Conservation (phyloP, 2,329 filamentous ascomycete genomes). For the Monosporascus ibericus region DNA sequence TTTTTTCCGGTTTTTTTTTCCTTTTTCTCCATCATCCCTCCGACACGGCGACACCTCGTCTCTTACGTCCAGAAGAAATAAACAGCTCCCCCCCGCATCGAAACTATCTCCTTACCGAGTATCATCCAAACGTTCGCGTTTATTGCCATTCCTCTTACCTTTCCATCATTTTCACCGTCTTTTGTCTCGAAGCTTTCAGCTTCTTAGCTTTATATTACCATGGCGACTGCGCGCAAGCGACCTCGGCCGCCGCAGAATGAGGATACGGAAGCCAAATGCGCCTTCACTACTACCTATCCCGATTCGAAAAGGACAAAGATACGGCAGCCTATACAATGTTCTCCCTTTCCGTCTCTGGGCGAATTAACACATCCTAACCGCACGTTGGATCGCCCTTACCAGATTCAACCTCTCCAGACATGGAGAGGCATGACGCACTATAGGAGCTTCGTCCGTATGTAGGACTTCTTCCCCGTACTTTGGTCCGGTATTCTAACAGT, state of each 20-base stretch:
- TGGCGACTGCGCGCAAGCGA: slow-evolving; percentile 43
- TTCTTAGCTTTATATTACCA: slow-evolving; percentile 13
- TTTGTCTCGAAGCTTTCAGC: background rate
- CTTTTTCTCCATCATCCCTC: too few relatives aligned
- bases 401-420: slow-evolving; percentile 44
- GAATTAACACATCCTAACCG: slow-evolving; percentile 46
- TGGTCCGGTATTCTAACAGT: slow-evolving; percentile 6
- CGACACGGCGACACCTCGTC: background rate
- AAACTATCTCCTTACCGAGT: background rate
- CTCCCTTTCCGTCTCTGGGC: slow-evolving; percentile 48
- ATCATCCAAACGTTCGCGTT: too few relatives aligned
- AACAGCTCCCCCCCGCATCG: background rate
- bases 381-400: slow-evolving; percentile 49
- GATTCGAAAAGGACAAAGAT: slow-evolving; percentile 40
- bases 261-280: slow-evolving; percentile 50
- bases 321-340: slow-evolving; percentile 42
- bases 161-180: too few relatives aligned
- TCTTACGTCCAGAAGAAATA: background rate
- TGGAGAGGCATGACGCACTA: slow-evolving; percentile 56
- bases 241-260: slow-evolving; percentile 38
- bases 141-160: background rate
- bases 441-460: slow-evolving; percentile 56
- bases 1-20: too few relatives aligned
- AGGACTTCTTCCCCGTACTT: background rate
- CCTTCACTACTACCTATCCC: slow-evolving; percentile 41